Percentiles rank a stretch among this genome's conserved stretches.
Evolutionary conservation across 345 rosid species (phyloP).

Genomic region (Eutrema heterophyllum): DNA sequence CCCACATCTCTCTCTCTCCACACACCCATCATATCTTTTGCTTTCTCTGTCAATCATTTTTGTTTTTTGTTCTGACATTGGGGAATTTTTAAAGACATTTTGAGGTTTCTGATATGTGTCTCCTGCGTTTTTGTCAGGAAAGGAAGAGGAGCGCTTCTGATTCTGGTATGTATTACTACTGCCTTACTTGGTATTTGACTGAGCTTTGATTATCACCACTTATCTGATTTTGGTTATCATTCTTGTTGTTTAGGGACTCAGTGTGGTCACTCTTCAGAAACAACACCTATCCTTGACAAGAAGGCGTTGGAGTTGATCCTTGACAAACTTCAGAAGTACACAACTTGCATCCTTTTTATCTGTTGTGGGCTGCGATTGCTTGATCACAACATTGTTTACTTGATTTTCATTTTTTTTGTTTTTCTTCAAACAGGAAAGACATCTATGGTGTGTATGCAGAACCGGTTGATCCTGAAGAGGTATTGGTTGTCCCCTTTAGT

Average conservation of each 20-base stretch:
- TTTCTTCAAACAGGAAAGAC: slow-evolving; percentile 80
- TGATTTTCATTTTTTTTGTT: slow-evolving; percentile 1
- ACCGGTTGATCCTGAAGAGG: slow-evolving; percentile 97
- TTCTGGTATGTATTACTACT: slow-evolving; percentile 38
- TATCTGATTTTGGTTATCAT: not conserved
- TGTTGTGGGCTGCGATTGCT: not conserved
- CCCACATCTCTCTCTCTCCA: slow-evolving; percentile 37
- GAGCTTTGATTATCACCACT: slow-evolving; percentile 13
- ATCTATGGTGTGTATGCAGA: slow-evolving; percentile 91
- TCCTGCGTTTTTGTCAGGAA: slow-evolving; percentile 42
- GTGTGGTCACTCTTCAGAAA: slow-evolving; percentile 22
- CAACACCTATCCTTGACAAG: slow-evolving; percentile 73
- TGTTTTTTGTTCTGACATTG: slow-evolving; percentile 40
- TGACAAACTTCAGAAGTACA: slow-evolving; percentile 92
- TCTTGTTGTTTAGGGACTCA: slow-evolving; percentile 49
- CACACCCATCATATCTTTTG: slow-evolving; percentile 20
- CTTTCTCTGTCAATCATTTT: slow-evolving; percentile 36
- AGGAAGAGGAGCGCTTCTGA: slow-evolving; percentile 44
- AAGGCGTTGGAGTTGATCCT: slow-evolving; percentile 75
- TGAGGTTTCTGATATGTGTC: slow-evolving; percentile 22
- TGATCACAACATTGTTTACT: not conserved
- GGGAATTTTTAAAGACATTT: not conserved
- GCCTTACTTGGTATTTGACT: not conserved
- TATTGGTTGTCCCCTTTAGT: slow-evolving; percentile 22
- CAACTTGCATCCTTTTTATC: not conserved